Conservation (phyloP, 73 alveolate genomes). For the Effrenium voratum region DNA sequence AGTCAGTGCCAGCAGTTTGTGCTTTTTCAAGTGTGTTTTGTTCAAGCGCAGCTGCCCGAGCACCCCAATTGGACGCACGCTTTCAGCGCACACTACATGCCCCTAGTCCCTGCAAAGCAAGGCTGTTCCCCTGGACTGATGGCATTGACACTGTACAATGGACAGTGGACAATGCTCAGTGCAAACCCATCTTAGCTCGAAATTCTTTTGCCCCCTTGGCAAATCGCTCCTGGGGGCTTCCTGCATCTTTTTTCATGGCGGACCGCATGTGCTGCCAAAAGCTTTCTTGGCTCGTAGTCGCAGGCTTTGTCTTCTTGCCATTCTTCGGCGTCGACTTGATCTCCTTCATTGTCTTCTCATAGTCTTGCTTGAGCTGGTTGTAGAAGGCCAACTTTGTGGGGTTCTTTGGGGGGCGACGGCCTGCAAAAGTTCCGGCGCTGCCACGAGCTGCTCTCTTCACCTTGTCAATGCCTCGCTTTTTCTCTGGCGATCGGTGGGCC, state of each 20-base stretch:
- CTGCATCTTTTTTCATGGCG: not conserved
- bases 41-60: too few relatives aligned
- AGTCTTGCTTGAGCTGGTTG: not conserved
- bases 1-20: too few relatives aligned
- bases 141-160: too few relatives aligned
- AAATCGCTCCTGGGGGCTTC: not conserved
- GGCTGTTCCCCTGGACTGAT: too few relatives aligned
- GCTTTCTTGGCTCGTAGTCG: not conserved
- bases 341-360: not conserved
- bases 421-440: slow-evolving; percentile 14
- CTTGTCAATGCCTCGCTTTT: slow-evolving; percentile 4
- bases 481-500: not conserved
- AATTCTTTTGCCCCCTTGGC: not conserved
- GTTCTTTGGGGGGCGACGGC: slow-evolving; percentile 24
- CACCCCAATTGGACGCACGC: too few relatives aligned
- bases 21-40: too few relatives aligned
- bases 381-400: not conserved
- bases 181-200: not conserved
- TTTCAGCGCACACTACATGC: too few relatives aligned
- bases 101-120: too few relatives aligned
- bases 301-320: slow-evolving; percentile 14
- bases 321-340: too few relatives aligned
- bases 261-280: not conserved
- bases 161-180: too few relatives aligned
- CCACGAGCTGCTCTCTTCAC: not conserved